Evolutionary conservation across 495 filamentous ascomycete species (phyloP).

Genomic region (Hypoxylon fragiforme): DNA sequence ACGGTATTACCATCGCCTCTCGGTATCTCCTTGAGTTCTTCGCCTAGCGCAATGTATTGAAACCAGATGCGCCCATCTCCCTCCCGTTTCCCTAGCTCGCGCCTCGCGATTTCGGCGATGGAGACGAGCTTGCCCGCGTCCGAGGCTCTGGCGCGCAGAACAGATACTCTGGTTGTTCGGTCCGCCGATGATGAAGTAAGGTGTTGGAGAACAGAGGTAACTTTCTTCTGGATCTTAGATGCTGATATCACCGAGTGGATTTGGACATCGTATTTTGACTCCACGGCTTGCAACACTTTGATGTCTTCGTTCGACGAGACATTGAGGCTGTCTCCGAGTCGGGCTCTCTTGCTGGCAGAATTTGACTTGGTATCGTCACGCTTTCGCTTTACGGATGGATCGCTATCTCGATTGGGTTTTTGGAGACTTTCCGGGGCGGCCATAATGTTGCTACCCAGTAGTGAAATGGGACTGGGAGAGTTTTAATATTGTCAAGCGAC

Average conservation of each 20-base stretch:
- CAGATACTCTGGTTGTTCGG: constrained; percentile 18
- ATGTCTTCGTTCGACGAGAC: constrained; percentile 28
- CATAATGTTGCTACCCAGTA: constrained; percentile 17
- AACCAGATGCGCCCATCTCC: constrained; percentile 47
- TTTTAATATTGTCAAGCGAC: not conserved
- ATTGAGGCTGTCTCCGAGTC: constrained; percentile 27
- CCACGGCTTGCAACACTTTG: constrained; percentile 21
- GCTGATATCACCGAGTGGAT: constrained; percentile 56
- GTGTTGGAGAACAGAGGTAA: constrained; percentile 47
- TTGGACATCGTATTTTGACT: constrained; percentile 45
- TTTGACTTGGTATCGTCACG: constrained; percentile 25
- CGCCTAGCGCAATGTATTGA: constrained; percentile 59
- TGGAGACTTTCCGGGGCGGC: constrained; percentile 1
- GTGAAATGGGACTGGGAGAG: constrained; percentile 5
- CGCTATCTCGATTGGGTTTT: constrained; percentile 4
- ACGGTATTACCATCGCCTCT: constrained; percentile 32
- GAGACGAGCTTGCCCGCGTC: constrained; percentile 63
- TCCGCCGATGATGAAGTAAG: constrained; percentile 40
- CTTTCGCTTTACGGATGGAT: constrained; percentile 31
- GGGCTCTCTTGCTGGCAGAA: constrained; percentile 27
- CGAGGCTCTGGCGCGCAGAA: constrained; percentile 56
- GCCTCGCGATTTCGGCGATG: constrained; percentile 66
- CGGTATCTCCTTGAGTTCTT: constrained; percentile 24
- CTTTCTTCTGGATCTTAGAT: constrained; percentile 58
- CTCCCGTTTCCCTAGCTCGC: constrained; percentile 54